phyloP scores from a whole-genome alignment of 2,329 filamentous ascomycete genomes.

The Epichloe hybrida region DNA sequence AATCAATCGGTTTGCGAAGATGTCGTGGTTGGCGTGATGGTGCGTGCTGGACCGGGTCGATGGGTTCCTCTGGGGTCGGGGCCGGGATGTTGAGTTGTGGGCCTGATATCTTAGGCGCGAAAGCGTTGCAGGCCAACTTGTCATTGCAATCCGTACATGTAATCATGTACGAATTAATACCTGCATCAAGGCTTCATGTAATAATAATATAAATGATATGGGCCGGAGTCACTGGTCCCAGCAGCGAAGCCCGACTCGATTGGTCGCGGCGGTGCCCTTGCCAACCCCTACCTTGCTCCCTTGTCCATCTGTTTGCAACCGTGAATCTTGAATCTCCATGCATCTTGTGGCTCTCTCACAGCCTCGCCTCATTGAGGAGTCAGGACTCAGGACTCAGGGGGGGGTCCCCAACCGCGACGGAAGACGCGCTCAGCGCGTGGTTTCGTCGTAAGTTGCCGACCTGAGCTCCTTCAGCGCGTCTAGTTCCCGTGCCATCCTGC shows the following conservation, averaged over 20 bases:
- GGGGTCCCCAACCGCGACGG: neutral
- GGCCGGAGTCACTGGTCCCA: too few relatives aligned
- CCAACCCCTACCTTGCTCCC: neutral
- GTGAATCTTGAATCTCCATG: too few relatives aligned
- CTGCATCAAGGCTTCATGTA: neutral
- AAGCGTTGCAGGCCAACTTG: neutral
- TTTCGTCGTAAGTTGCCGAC: neutral
- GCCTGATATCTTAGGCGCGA: constrained; percentile 15
- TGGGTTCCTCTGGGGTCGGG: constrained; percentile 13
- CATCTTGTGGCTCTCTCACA: too few relatives aligned
- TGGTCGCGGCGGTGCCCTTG: neutral
- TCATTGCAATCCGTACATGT: too few relatives aligned
- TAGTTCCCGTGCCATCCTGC: neutral
- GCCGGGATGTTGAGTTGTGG: constrained; percentile 8
- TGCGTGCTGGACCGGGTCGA: constrained; percentile 13
- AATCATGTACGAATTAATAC: too few relatives aligned
- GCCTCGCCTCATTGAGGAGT: too few relatives aligned
- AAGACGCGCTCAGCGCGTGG: neutral
- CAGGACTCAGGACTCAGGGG: too few relatives aligned
- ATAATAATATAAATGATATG: too few relatives aligned
- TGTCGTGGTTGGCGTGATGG: constrained; percentile 11
- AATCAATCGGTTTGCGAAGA: constrained; percentile 20
- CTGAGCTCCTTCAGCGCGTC: neutral
- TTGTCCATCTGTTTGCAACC: too few relatives aligned
- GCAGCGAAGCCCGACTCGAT: too few relatives aligned